These are phyloP conservation scores for Penicillium crustosum DNA, from an alignment of 2,329 filamentous ascomycete species.

Conservation along the genomic window DNA sequence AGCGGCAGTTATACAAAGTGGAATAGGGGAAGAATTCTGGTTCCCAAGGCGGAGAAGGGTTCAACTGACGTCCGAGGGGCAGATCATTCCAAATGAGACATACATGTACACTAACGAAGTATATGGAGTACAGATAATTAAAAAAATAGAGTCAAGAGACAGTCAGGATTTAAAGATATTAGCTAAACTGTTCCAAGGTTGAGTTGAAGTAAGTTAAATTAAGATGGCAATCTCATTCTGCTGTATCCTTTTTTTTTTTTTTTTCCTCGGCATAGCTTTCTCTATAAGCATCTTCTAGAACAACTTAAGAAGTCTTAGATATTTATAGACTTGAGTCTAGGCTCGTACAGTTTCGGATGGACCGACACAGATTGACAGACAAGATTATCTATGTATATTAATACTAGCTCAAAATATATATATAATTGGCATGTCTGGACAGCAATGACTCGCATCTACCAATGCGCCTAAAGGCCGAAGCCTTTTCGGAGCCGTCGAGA, in stretches of 20 bases:
- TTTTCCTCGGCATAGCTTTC: background rate
- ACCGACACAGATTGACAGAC: background rate
- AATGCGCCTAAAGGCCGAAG: slow-evolving; percentile 30
- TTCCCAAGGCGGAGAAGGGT: slow-evolving; percentile 12
- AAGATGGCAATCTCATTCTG: background rate
- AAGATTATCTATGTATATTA: background rate
- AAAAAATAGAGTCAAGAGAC: background rate
- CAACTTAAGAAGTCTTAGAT: background rate
- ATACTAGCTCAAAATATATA: background rate
- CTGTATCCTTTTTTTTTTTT: background rate
- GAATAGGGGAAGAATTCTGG: slow-evolving; percentile 15
- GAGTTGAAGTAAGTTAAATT: background rate
- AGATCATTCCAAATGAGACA: slow-evolving; percentile 5
- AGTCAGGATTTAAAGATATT: background rate
- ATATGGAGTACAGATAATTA: too few relatives aligned
- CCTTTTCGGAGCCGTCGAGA: slow-evolving; percentile 32
- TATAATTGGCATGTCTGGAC: slow-evolving; percentile 36
- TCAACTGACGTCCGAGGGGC: slow-evolving; percentile 7
- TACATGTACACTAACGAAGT: background rate
- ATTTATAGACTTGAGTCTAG: background rate
- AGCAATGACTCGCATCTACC: slow-evolving; percentile 41
- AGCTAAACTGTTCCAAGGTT: background rate
- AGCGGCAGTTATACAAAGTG: slow-evolving; percentile 15
- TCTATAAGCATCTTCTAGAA: slow-evolving; percentile 4
- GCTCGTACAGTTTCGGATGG: background rate